Percentiles rank a stretch among this genome's conserved stretches.
Conservation (phyloP, 768 basidiomycete species). For the Podaxis rugospora region DNA sequence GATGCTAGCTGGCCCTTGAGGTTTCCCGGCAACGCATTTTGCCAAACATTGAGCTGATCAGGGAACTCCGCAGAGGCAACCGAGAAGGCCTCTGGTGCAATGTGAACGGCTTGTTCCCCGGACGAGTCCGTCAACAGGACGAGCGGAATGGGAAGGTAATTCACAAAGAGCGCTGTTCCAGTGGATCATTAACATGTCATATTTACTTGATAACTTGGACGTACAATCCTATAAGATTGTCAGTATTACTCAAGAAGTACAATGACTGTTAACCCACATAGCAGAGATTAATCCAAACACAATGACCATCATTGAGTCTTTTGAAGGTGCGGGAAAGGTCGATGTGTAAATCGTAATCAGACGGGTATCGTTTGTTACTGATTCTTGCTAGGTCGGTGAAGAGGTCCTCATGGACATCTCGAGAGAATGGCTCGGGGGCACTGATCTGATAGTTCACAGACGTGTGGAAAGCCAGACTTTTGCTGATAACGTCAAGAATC, state of each 20-base stretch:
- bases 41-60: constrained; percentile 52
- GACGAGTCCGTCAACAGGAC: constrained; percentile 39
- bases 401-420: constrained; percentile 55
- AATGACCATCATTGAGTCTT: constrained; percentile 56
- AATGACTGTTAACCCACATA: constrained; percentile 25
- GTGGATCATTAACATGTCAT: neutral
- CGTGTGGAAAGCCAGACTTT: constrained; percentile 58
- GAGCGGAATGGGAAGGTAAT: constrained; percentile 48
- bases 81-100: constrained; percentile 51
- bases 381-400: constrained; percentile 48
- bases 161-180: constrained; percentile 34
- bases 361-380: constrained; percentile 35
- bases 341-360: constrained; percentile 54
- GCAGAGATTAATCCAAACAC: constrained; percentile 49
- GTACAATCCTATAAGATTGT: constrained; percentile 32
- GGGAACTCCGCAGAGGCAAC: constrained; percentile 50
- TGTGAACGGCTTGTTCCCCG: constrained; percentile 45
- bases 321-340: constrained; percentile 53
- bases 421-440: constrained; percentile 48
- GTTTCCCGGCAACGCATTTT: constrained; percentile 43
- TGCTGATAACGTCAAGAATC: constrained; percentile 58
- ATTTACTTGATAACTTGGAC: constrained; percentile 8
- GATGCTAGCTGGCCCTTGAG: constrained; percentile 45
- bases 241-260: neutral
- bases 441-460: constrained; percentile 56